These are phyloP conservation scores for Lecanoromycetidae sp. DNA, from an alignment of 2,329 filamentous ascomycete species.

Conservation along the genomic window DNA sequence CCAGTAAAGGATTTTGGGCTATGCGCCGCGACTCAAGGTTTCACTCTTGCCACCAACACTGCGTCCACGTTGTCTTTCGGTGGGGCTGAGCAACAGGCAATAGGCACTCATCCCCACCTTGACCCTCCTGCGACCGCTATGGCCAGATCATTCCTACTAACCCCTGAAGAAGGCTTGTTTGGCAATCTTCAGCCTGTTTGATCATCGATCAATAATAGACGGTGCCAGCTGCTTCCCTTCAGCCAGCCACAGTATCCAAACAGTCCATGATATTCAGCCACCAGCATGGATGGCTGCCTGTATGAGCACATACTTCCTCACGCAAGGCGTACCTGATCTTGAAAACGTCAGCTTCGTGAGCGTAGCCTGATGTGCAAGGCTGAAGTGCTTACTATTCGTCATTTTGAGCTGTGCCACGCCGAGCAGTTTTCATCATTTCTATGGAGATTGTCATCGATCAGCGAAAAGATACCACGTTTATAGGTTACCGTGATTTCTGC, in stretches of 20 bases:
- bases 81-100: constrained; percentile 2
- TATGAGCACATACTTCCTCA: too few species aligned
- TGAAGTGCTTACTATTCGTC: too few species aligned
- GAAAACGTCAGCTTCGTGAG: too few species aligned
- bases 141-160: neutral
- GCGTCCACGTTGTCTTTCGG: neutral
- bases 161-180: neutral
- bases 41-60: constrained; percentile 1
- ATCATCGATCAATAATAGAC: neutral
- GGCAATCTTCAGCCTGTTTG: neutral
- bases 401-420: too few species aligned
- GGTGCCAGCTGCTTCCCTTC: neutral
- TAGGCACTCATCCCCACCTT: neutral
- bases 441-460: too few species aligned
- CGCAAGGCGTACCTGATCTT: too few species aligned
- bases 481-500: too few species aligned
- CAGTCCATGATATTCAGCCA: neutral
- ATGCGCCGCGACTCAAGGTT: constrained; percentile 10
- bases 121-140: too few species aligned
- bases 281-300: neutral
- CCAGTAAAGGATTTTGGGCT: neutral
- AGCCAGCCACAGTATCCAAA: neutral
- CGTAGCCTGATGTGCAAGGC: too few species aligned
- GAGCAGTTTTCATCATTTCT: too few species aligned
- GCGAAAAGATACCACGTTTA: too few species aligned